Evolutionary conservation across 2,329 filamentous ascomycete genomes (phyloP).

Genomic region (Penicillium hordei): DNA sequence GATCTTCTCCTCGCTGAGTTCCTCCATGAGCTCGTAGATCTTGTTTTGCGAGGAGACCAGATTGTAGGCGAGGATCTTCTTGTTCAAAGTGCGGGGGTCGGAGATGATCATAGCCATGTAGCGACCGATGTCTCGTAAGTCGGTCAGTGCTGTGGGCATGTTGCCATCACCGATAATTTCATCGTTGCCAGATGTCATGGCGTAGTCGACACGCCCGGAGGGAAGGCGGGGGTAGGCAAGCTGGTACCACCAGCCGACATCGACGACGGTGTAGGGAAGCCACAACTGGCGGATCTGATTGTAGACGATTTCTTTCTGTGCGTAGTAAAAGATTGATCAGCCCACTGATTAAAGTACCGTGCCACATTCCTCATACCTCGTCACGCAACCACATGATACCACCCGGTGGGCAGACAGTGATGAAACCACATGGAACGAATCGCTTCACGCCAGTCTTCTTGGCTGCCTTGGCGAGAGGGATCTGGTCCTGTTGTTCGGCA

Average conservation of each 20-base stretch:
- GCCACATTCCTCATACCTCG: slow-evolving; percentile 29
- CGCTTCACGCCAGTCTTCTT: slow-evolving; percentile 53
- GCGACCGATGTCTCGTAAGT: slow-evolving; percentile 54
- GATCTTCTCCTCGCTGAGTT: slow-evolving; percentile 51
- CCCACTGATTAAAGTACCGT: not conserved
- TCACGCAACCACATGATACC: slow-evolving; percentile 47
- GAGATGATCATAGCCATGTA: slow-evolving; percentile 54
- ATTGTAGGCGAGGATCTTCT: slow-evolving; percentile 51
- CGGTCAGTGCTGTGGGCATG: slow-evolving; percentile 46
- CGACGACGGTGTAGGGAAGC: slow-evolving; percentile 58
- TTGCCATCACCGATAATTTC: slow-evolving; percentile 51
- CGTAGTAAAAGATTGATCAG: slow-evolving; percentile 7
- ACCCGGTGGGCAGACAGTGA: slow-evolving; percentile 47
- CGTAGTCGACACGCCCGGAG: slow-evolving; percentile 50
- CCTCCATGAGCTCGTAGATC: slow-evolving; percentile 49
- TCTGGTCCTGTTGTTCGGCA: slow-evolving; percentile 43
- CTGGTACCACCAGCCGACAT: slow-evolving; percentile 62
- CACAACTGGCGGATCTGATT: slow-evolving; percentile 50
- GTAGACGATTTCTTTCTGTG: slow-evolving; percentile 53
- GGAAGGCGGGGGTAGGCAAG: slow-evolving; percentile 47
- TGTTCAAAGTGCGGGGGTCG: slow-evolving; percentile 56
- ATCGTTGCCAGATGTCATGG: slow-evolving; percentile 36
- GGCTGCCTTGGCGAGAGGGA: slow-evolving; percentile 50
- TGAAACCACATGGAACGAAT: slow-evolving; percentile 55
- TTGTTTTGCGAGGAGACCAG: slow-evolving; percentile 50